Base-by-base conservation (phyloP, 495 filamentous ascomycete genomes). In the Lasiosphaeris hirsuta region DNA sequence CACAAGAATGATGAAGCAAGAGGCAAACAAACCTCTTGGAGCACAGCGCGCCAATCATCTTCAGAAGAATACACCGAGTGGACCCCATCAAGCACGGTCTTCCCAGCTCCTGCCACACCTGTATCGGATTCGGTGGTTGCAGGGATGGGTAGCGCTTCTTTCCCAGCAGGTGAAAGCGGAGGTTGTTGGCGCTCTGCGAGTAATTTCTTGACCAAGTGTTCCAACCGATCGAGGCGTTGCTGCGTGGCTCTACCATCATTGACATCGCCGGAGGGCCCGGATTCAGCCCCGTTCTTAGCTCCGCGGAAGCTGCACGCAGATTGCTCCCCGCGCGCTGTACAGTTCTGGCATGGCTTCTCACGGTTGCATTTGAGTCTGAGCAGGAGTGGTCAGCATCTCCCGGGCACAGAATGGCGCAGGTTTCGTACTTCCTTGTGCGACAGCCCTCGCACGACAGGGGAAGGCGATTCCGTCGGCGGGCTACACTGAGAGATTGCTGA, bases 281-380 rank as follows among this genome's bases (percentile, higher is more conserved):
- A n/a, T n/a, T 34, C 42, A 23, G 62, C 13, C 23, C 43, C 53
- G 7, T 46, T 33, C n/a, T 57, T 47, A 17, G 59, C 41, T 14
- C 56, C 54, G 14, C 35, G 60, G 58, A 71, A 75, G 8, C 59
- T 51, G 51, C 75, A 77, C 0, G 60, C 43, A 2, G 50, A 17
- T 10, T 43, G 51, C 19, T 65, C 57, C 8, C 62, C 63, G n/a
- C 69, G 59, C 8, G 65, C 62, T 5, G 42, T 61, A 48, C 74
- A 79, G 18, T 67, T 69, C 17, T 69, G 60, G 53, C 75, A 77
- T 7, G 76, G 75, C 19, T 59, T 19, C 49, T 71, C 63, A 4
- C 72, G 63, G 42, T 78, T 68, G 51, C 76, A 78, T 67, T 74
- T 74, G 19, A 74, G 38, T 39, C 75, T 76, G 33, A 13, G 18